Conservation (phyloP, 108 stramenopile species). For the Cyclotella kingstonii region DNA sequence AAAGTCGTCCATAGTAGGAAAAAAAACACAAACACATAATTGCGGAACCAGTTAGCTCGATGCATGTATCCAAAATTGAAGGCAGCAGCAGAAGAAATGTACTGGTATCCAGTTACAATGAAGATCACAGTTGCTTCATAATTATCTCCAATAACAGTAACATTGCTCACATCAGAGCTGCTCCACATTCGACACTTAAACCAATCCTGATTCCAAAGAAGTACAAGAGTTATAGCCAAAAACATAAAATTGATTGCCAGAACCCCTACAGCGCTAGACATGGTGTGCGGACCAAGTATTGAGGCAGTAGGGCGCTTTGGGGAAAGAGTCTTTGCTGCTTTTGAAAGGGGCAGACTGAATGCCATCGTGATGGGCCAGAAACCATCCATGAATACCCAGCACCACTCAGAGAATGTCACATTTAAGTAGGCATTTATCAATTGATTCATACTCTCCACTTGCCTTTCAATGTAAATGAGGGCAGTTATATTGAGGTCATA, state of each 20-base stretch:
- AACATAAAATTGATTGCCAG: slow-evolving; percentile 57
- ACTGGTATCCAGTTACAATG: slow-evolving; percentile 60
- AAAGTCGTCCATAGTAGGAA: slow-evolving; percentile 27
- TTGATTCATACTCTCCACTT: slow-evolving; percentile 59
- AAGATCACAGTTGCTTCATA: slow-evolving; percentile 53
- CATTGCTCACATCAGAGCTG: slow-evolving; percentile 42
- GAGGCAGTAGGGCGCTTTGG: slow-evolving; percentile 66
- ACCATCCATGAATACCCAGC: slow-evolving; percentile 67
- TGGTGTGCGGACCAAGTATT: slow-evolving; percentile 56
- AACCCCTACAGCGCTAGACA: slow-evolving; percentile 47
- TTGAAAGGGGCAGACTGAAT: slow-evolving; percentile 54
- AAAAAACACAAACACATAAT: slow-evolving; percentile 56
- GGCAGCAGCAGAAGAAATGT: slow-evolving; percentile 54
- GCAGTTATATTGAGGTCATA: no score
- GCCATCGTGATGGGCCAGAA: slow-evolving; percentile 60
- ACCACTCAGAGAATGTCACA: slow-evolving; percentile 60
- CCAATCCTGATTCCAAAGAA: slow-evolving; percentile 57
- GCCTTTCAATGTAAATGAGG: slow-evolving; percentile 16
- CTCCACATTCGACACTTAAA: slow-evolving; percentile 65
- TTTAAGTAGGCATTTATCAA: slow-evolving; percentile 50
- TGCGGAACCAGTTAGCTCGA: slow-evolving; percentile 34
- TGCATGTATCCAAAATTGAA: slow-evolving; percentile 51
- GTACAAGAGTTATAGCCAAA: slow-evolving; percentile 39
- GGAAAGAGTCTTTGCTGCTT: slow-evolving; percentile 47
- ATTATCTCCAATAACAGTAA: slow-evolving; percentile 54